Evolutionary conservation across 257 asterid species (phyloP), one percentile per base, ranked within the genome.

Genomic region (Jacaranda mimosifolia): DNA sequence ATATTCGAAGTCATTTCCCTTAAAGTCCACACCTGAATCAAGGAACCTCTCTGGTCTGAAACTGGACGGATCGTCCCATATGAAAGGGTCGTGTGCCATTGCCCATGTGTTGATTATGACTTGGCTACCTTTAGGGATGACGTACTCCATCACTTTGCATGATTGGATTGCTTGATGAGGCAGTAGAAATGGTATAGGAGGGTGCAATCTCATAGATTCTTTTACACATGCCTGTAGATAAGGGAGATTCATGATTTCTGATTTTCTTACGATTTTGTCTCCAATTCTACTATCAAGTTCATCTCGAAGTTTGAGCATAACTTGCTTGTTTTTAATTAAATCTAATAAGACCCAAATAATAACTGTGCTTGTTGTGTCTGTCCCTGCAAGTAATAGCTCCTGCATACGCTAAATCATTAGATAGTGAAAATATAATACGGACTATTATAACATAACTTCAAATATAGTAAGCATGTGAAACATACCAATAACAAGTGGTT

Each of bases 21-120:
- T 77, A 26, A 45, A 75, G 57, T 75, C 79, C 14, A 75, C 7
- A 9, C 73, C 35, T 1, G 79, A 64, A 42, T 64, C 46, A 7
- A 75, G 53, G 15, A 77, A 77, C 58, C 77, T 36, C 8, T 77
- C 81, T 18, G 81, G 81, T 4, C 60, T 62, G 55, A 77, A 77
- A 5, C 48, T 17, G 3, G 45, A 48, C 11, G 81, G 77, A 14
- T 77, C 65, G 6, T 46, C 77, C 81, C 81, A 70, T 12, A 59
- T 14, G 8, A 45, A 68, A 21, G 81, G 72, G 52, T 77, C 72
- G 9, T 43, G 70, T 3, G 46, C 52, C 52, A 69, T 77, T 6
- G 77, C 77, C 77, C 77, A 70, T 10, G 56, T 69, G 72, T 77
- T 77, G 65, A 77, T 68, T 5, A 77, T 35, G 4, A 77, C 72